Evolutionary conservation across 225 moss, liverwort and hornwort species (phyloP), one percentile per base, ranked within the genome.

Genomic region (Bryoerythrophyllum caledonicum): DNA sequence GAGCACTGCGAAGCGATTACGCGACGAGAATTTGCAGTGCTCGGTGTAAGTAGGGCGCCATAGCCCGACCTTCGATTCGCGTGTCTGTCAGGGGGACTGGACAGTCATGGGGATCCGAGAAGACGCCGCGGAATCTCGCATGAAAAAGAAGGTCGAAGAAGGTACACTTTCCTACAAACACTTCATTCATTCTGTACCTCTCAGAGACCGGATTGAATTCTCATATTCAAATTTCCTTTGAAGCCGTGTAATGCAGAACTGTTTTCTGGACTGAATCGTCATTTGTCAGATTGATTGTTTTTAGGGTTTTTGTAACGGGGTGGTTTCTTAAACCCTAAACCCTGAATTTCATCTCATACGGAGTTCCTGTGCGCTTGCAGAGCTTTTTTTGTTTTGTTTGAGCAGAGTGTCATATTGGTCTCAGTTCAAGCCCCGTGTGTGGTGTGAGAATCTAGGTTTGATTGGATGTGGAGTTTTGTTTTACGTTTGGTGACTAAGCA

Each of bases 101-200:
- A 10, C 23, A 52, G 70, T 17, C 38, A 92, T 94, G 96, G 93
- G 88, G 68, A 86, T 92, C 10, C 83, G 87, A 82, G 89, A 90
- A 52, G 90, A 93, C 44, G 80, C 80, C 21, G 80, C 86, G 2
- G 76, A 87, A 66, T 90, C 86, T 70, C 91, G 97, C 51, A 84
- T 94, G 91, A 87, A 94, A 71, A 94, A 94, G 78, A 97, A 97
- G 81, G 90, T 93, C 62, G 97, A 94, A 86, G 97, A 97, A 91
- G 94, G 94, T 94, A 74, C 12, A 66, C 35, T 70, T 60, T 19
- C n/a, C 38, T 8, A 38, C 37, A 37, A 37, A 37, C 43, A 43
- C 13, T 43, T 16, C 16, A 46, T 46, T 13, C 12, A 43, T 43
- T 3, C 43, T 43, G 12, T 12, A 43, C 43, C 2, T 40, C 10